A percentile compares a stretch with the other conserved stretches of the same genome.
These are phyloP conservation scores for Uronychia setigera DNA, from an alignment of 73 alveolate species.

Conservation along the genomic window DNA sequence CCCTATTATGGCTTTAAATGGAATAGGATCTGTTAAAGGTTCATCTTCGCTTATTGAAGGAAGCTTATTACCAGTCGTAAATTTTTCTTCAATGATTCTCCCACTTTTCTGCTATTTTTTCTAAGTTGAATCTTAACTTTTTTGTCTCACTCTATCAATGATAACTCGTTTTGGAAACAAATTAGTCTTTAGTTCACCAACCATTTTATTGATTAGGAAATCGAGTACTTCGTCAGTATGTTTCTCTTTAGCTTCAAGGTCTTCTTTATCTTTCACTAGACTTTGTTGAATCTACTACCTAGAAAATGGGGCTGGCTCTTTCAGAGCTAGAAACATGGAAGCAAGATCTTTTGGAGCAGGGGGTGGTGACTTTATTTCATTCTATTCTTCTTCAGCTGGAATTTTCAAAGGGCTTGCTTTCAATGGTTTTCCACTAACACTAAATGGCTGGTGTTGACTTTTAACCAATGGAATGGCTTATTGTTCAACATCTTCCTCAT, in stretches of 20 bases:
- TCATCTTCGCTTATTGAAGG: neutral
- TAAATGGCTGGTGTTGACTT: too few relatives aligned
- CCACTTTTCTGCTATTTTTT: neutral
- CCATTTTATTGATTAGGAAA: neutral
- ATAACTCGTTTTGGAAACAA: slow-evolving; percentile 40
- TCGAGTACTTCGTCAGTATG: slow-evolving; percentile 35
- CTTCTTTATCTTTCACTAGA: slow-evolving; percentile 4
- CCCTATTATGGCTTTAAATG: slow-evolving; percentile 5
- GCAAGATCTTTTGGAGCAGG: neutral
- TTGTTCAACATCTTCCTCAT: too few relatives aligned
- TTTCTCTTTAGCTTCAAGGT: slow-evolving; percentile 5
- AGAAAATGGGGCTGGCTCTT: slow-evolving; percentile 35
- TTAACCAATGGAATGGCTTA: too few relatives aligned
- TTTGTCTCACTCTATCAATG: neutral
- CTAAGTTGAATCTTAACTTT: neutral
- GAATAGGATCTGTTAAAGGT: neutral
- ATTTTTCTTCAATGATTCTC: neutral
- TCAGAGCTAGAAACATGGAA: slow-evolving; percentile 21
- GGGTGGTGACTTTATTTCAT: neutral
- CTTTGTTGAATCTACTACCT: neutral
- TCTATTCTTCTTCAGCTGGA: neutral
- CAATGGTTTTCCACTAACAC: neutral
- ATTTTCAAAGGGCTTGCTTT: slow-evolving; percentile 1
- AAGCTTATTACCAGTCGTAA: neutral
- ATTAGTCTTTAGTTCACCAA: slow-evolving; percentile 20